Evolutionary conservation across 768 basidiomycete genomes (phyloP).

Genomic region (Mrakia hoshinonis): DNA sequence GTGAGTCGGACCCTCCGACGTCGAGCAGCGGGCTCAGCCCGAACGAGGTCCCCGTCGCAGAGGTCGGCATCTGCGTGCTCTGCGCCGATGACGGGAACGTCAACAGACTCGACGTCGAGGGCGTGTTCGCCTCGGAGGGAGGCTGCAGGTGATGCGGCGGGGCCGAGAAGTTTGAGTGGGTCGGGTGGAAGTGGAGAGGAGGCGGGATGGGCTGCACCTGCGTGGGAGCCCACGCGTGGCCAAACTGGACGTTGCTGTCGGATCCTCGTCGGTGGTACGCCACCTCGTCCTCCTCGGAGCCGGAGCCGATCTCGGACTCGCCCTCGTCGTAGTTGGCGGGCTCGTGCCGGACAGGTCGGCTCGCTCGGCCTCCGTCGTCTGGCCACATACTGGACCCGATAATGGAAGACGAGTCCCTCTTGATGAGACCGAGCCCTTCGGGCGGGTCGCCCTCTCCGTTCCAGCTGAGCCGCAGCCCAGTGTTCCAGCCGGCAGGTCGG

Average conservation of each 20-base stretch:
- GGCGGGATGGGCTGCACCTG: background rate
- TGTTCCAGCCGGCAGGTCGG: background rate
- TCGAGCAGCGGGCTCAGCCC: conserved; percentile 1
- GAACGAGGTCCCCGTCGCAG: background rate
- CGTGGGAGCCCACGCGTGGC: background rate
- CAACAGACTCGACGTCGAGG: background rate
- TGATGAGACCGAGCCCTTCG: background rate
- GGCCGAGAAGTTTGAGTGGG: background rate
- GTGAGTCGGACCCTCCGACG: background rate
- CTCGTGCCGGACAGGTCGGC: too few relatives aligned
- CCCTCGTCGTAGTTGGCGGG: background rate
- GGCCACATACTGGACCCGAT: background rate
- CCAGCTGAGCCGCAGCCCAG: background rate
- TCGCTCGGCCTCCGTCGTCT: background rate
- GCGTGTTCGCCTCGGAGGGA: background rate
- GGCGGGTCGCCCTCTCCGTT: conserved; percentile 7
- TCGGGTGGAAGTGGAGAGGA: background rate
- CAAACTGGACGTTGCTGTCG: conserved; percentile 1
- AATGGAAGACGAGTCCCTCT: background rate
- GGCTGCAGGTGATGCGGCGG: background rate
- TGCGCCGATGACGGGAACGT: background rate
- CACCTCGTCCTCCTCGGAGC: background rate
- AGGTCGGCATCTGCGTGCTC: background rate
- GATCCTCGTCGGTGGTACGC: background rate
- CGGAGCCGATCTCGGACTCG: background rate